Evolutionary conservation across 345 rosid genomes (phyloP), one percentile per base, ranked within the genome.

Genomic region (Turritis glabra): DNA sequence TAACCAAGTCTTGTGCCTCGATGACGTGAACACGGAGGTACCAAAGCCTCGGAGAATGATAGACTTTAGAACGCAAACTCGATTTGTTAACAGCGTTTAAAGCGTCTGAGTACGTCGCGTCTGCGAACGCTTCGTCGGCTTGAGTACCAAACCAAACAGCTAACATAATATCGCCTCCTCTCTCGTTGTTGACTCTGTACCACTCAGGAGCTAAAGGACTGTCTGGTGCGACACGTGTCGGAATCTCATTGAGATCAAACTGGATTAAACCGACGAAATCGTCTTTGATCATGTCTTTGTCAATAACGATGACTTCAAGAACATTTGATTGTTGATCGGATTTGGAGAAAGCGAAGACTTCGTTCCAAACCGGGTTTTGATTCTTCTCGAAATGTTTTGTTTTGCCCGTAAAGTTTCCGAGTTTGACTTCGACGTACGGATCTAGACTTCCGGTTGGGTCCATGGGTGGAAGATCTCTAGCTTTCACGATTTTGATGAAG

Each of bases 131-230:
- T 80, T 92, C 99, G 22, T 96, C 98, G 0, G 98, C 98, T 73
- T 92, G 99, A 7, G 99, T 92, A 68, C 99, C 94, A 75, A 83
- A 85, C 99, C 99, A 96, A 56, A 96, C 96, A 1, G 98, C 89
- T 29, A 92, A 77, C 99, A 96, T 96, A 73, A 96, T 54, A 47
- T 96, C 99, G 9, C 96, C 97, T 35, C 70, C 82, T 43, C 40
- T 83, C 73, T 92, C 94, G 70, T 79, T 91, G 70, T 79, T 89
- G 41, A 96, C 85, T 50, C 86, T 77, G 73, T 92, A 83, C 98
- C 99, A 96, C 79, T 96, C 92, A 8, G 99, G 89, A 21, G 98
- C 98, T 80, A 96, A 71, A 1, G 99, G 98, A 80, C 99, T 92
- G 17, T 96, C 97, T 0, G 94, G 84, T 1, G 93, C 90, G 13